Percentiles rank a stretch among this genome's conserved stretches.
Evolutionary conservation across 306 rosid genomes (phyloP).

Genomic region (Comarum palustre): DNA sequence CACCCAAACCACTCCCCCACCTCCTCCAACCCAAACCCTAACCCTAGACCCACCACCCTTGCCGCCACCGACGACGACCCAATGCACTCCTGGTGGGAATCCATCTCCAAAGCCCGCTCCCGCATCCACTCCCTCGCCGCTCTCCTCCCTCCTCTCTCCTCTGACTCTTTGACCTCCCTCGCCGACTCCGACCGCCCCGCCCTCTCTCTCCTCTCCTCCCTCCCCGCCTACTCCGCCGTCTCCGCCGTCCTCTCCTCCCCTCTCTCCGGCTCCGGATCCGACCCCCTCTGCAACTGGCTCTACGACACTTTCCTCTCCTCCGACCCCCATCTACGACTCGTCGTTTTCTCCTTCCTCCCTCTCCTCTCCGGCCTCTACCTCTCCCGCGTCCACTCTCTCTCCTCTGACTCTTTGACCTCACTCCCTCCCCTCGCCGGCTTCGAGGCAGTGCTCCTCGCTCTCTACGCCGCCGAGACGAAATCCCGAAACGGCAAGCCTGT

Average conservation of each 20-base stretch:
- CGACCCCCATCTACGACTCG: conserved; percentile 85
- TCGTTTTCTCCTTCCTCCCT: conserved; percentile 83
- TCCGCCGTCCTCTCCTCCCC: conserved; percentile 47
- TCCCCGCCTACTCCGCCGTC: conserved; percentile 41
- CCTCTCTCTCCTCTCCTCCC: conserved; percentile 85
- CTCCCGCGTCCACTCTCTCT: conserved; percentile 56
- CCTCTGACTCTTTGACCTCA: conserved; percentile 45
- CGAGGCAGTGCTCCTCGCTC: conserved; percentile 85
- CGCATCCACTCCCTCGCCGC: conserved; percentile 79
- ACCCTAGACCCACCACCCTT: background rate
- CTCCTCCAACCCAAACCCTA: conserved; percentile 25
- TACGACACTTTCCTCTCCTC: conserved; percentile 75
- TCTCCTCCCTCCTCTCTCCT: conserved; percentile 34
- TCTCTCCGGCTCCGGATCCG: conserved; percentile 68
- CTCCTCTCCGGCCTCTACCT: conserved; percentile 79
- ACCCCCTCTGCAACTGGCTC: conserved; percentile 96
- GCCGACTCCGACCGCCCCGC: conserved; percentile 98
- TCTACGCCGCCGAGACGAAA: conserved; percentile 79
- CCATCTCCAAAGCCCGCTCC: conserved; percentile 82
- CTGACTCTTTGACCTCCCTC: conserved; percentile 49
- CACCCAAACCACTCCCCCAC: conserved; percentile 18
- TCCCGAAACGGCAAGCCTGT: conserved; percentile 76
- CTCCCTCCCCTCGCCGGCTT: conserved; percentile 67
- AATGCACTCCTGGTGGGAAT: conserved; percentile 98
- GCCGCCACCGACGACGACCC: conserved; percentile 43